Conservation (phyloP, 768 basidiomycete species). For the Lactarius sp. region DNA sequence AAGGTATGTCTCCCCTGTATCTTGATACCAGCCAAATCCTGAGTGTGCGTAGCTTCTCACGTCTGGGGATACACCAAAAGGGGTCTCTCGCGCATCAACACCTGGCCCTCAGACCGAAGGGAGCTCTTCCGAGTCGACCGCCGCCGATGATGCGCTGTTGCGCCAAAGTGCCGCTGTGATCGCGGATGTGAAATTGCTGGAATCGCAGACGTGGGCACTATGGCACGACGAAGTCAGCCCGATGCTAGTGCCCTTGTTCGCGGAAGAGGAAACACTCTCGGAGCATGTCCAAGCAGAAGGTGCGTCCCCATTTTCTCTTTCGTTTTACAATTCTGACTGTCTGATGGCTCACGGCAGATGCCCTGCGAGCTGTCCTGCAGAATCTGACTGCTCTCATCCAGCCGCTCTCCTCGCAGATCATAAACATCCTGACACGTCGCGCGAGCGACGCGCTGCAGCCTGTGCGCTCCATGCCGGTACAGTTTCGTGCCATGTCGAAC, state of each 20-base stretch:
- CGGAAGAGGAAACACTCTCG: constrained; percentile 29
- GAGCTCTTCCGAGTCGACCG: constrained; percentile 48
- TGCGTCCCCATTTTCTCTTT: constrained; percentile 28
- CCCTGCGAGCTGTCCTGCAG: constrained; percentile 50
- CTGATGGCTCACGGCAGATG: constrained; percentile 38
- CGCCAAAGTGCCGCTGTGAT: constrained; percentile 63
- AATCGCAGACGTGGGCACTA: constrained; percentile 46
- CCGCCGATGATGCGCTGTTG: constrained; percentile 60
- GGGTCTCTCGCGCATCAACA: constrained; percentile 46
- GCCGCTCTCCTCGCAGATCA: constrained; percentile 57
- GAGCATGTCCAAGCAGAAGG: constrained; percentile 46
- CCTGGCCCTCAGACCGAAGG: constrained; percentile 47
- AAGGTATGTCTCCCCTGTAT: constrained; percentile 33
- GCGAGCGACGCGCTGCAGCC: constrained; percentile 81
- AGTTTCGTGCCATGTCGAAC: constrained; percentile 81
- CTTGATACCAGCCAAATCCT: not conserved
- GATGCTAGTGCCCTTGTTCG: constrained; percentile 48
- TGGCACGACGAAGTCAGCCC: constrained; percentile 66
- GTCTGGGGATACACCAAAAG: constrained; percentile 8
- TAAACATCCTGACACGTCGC: constrained; percentile 67
- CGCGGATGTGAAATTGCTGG: constrained; percentile 59
- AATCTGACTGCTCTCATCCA: constrained; percentile 48
- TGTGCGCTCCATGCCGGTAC: constrained; percentile 84
- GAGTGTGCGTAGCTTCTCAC: not conserved
- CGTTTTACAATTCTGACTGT: not conserved